Percentiles rank a stretch among this genome's conserved stretches.
phyloP scores from a whole-genome alignment of 1,139 yeast genomes.

The Magnusiomyces suaveolens region DNA sequence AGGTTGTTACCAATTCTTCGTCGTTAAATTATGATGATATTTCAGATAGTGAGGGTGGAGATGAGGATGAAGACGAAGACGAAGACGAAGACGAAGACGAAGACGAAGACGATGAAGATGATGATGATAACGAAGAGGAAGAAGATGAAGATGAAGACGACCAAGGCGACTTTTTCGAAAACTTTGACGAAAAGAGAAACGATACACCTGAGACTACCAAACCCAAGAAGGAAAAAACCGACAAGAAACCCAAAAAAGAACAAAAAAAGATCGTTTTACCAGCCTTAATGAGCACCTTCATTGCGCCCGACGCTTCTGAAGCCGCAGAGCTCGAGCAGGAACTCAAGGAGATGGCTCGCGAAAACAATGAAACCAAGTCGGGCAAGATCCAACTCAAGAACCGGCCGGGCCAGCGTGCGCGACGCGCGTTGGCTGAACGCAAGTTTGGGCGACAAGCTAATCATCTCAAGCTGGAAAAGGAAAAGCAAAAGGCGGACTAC shows the following conservation, averaged over 20 bases:
- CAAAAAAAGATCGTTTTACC: constrained; percentile 44
- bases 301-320: constrained; percentile 55
- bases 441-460: constrained; percentile 80
- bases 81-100: constrained; percentile 21
- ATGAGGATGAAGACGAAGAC: constrained; percentile 19
- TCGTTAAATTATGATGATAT: constrained; percentile 20
- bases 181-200: background rate
- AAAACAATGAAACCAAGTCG: constrained; percentile 16
- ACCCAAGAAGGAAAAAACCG: constrained; percentile 37
- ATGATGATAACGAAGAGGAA: constrained; percentile 10
- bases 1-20: constrained; percentile 17
- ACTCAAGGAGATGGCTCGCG: background rate
- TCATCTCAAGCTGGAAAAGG: constrained; percentile 60
- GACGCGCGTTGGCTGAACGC: constrained; percentile 91
- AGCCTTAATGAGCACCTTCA: constrained; percentile 73
- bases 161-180: constrained; percentile 17
- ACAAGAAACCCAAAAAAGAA: constrained; percentile 29
- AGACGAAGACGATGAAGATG: constrained; percentile 14
- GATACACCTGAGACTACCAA: background rate
- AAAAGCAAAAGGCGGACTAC: constrained; percentile 40
- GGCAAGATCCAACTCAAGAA: constrained; percentile 41
- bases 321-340: constrained; percentile 21
- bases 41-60: constrained; percentile 25
- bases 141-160: constrained; percentile 19
- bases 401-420: constrained; percentile 93